Percentiles rank a stretch among this genome's conserved stretches.
Evolutionary conservation across 345 rosid species (phyloP).

Genomic region (Alliaria petiolata): DNA sequence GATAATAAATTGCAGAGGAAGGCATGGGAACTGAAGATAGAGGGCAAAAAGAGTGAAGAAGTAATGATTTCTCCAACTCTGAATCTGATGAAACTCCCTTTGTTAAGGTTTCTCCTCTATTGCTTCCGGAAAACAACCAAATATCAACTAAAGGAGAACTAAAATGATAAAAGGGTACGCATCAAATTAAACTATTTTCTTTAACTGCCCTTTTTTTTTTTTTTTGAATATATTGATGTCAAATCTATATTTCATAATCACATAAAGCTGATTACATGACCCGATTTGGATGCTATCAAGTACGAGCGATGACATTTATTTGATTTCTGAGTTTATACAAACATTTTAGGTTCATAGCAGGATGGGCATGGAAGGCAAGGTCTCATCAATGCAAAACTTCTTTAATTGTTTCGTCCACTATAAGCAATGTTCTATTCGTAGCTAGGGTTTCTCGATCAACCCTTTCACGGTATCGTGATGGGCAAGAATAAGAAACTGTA

Average conservation of each 20-base stretch:
- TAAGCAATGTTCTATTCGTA: conserved; percentile 18
- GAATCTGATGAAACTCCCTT: conserved; percentile 42
- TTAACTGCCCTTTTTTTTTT: neutral
- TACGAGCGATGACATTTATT: conserved; percentile 19
- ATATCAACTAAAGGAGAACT: conserved; percentile 25
- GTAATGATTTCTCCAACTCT: conserved; percentile 25
- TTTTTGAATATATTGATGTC: neutral
- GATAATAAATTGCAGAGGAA: conserved; percentile 32
- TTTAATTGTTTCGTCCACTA: conserved; percentile 17
- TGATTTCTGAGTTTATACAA: conserved; percentile 26
- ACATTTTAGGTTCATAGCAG: conserved; percentile 22
- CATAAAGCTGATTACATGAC: neutral
- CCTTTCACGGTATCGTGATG: conserved; percentile 27
- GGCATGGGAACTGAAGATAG: conserved; percentile 24
- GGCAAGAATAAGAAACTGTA: conserved; percentile 21
- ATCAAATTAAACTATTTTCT: neutral
- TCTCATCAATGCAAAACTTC: conserved; percentile 22
- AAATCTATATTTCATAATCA: neutral
- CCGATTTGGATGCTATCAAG: neutral
- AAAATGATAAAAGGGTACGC: conserved; percentile 8
- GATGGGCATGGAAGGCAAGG: conserved; percentile 20
- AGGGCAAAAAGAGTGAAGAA: conserved; percentile 26
- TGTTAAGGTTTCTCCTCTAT: conserved; percentile 38
- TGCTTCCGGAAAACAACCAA: conserved; percentile 31
- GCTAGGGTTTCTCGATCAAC: conserved; percentile 25